These are phyloP conservation scores for Globisporangium camurandrum DNA, from an alignment of 352 stramenopile species.

Conservation along the genomic window DNA sequence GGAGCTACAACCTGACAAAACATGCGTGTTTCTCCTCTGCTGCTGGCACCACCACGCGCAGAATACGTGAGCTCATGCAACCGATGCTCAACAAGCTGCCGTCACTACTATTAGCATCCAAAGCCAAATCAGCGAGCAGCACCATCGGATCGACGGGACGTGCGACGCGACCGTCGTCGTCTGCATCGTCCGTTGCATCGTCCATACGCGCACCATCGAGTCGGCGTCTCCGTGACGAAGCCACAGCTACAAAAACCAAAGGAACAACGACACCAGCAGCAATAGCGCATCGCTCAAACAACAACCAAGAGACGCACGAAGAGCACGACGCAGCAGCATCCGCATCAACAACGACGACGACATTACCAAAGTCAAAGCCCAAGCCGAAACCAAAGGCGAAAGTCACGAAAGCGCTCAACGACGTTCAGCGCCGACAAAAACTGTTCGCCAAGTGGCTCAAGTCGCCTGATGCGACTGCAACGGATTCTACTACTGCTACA, in stretches of 20 bases:
- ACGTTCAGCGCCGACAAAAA: slow-evolving; percentile 58
- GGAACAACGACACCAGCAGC: background rate
- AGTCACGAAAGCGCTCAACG: slow-evolving; percentile 36
- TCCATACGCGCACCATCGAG: background rate
- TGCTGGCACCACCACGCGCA: too few relatives aligned
- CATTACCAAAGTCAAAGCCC: slow-evolving; percentile 23
- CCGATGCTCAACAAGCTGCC: slow-evolving; percentile 64
- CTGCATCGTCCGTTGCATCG: background rate
- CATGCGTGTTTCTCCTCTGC: too few relatives aligned
- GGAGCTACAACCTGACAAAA: too few relatives aligned
- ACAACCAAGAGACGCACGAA: slow-evolving; percentile 41
- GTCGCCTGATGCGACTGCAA: background rate
- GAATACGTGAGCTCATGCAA: slow-evolving; percentile 76
- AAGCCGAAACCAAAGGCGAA: slow-evolving; percentile 17
- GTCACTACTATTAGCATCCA: slow-evolving; percentile 49
- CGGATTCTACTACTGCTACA: background rate
- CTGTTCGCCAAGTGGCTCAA: slow-evolving; percentile 77
- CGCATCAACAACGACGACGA: background rate
- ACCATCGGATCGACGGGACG: background rate
- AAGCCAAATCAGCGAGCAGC: slow-evolving; percentile 17
- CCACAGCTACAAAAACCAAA: background rate
- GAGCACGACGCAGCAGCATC: background rate
- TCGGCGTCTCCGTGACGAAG: slow-evolving; percentile 1
- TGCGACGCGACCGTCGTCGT: slow-evolving; percentile 5
- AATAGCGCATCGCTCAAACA: slow-evolving; percentile 17